These are phyloP conservation scores for Cucurbita argyrosperma DNA, from an alignment of 306 rosid genomes.

Conservation along the genomic window DNA sequence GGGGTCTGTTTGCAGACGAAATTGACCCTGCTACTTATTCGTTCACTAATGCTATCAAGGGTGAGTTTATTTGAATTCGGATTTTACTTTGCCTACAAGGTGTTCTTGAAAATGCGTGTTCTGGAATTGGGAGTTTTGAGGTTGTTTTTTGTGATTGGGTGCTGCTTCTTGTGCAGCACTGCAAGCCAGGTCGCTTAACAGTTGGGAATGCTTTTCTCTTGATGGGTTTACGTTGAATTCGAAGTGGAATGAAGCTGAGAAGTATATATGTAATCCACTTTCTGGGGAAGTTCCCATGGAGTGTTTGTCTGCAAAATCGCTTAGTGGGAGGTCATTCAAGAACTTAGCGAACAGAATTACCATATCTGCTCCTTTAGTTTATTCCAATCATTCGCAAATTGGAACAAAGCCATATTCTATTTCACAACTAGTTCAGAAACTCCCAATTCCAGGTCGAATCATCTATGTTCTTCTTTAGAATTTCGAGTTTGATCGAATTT, in stretches of 20 bases:
- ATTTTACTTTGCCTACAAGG: neutral
- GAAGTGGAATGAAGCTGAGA: constrained; percentile 97
- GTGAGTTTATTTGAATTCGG: constrained; percentile 14
- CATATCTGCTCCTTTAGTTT: constrained; percentile 59
- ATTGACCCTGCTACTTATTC: constrained; percentile 91
- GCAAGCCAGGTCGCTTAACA: constrained; percentile 54
- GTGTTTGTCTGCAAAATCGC: constrained; percentile 88
- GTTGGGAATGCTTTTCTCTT: constrained; percentile 71
- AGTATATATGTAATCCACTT: constrained; percentile 77
- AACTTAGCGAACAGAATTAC: constrained; percentile 42
- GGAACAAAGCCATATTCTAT: constrained; percentile 33
- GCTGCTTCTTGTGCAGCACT: constrained; percentile 42
- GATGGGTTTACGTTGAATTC: constrained; percentile 88
- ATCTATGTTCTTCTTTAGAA: neutral
- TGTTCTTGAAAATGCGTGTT: neutral
- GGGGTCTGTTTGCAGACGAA: constrained; percentile 42
- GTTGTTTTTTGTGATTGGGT: neutral
- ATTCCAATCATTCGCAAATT: constrained; percentile 27
- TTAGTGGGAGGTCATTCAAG: constrained; percentile 67
- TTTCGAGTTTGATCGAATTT: neutral
- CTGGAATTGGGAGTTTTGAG: neutral
- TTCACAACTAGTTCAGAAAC: constrained; percentile 30
- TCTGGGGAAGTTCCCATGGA: constrained; percentile 91
- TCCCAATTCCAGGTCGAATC: constrained; percentile 50
- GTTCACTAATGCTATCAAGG: constrained; percentile 75